Evolutionary conservation across 2,329 filamentous ascomycete genomes (phyloP).

Genomic region (Neonectria sp.): DNA sequence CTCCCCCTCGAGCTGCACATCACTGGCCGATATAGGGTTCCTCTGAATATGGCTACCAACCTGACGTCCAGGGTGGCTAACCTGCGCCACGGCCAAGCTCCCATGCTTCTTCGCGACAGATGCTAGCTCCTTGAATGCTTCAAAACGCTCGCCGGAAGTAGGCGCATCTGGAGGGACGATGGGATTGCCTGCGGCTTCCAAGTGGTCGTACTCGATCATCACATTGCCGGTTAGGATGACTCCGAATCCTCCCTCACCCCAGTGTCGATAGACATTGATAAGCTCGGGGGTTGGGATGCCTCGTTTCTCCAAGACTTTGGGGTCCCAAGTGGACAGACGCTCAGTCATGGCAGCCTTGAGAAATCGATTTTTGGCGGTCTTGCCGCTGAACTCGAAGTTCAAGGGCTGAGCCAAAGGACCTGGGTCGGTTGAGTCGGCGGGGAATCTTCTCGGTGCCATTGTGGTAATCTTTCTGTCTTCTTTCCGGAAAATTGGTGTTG

Average conservation of each 20-base stretch:
- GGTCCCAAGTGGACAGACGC: constrained; percentile 72
- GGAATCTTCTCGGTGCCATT: background rate
- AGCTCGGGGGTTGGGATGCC: constrained; percentile 58
- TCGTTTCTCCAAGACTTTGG: constrained; percentile 64
- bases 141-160: background rate
- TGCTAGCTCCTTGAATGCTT: background rate
- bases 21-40: constrained; percentile 60
- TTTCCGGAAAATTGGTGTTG: background rate
- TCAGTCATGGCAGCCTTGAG: constrained; percentile 79
- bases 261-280: constrained; percentile 70
- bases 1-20: constrained; percentile 51
- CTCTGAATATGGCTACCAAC: constrained; percentile 46
- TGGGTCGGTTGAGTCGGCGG: background rate
- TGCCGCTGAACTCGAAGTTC: constrained; percentile 59
- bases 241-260: constrained; percentile 72
- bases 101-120: background rate
- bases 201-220: constrained; percentile 73
- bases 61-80: constrained; percentile 66
- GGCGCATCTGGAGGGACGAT: constrained; percentile 60
- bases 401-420: constrained; percentile 59
- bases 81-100: constrained; percentile 57
- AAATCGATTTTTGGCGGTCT: constrained; percentile 74
- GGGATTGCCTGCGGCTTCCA: constrained; percentile 72
- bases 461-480: background rate
- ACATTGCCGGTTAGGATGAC: constrained; percentile 75